Conservation (phyloP, 352 stramenopile genomes). For the Phytophthora cryptogea region DNA sequence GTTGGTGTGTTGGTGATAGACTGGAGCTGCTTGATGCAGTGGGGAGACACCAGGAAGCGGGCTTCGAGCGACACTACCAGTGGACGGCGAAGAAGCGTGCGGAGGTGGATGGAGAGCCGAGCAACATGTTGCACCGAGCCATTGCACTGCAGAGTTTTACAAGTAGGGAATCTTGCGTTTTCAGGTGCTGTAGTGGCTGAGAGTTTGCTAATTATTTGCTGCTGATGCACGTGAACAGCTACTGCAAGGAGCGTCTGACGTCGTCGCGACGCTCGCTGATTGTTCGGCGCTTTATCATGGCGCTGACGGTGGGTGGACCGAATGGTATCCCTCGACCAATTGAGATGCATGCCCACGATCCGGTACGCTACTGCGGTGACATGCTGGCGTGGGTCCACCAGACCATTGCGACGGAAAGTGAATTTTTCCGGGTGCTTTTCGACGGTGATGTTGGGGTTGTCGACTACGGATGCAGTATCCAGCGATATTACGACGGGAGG, state of each 20-base stretch:
- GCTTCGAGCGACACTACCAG: constrained; percentile 86
- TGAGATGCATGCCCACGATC: constrained; percentile 88
- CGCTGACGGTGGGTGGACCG: constrained; percentile 70
- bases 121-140: constrained; percentile 63
- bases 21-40: constrained; percentile 89
- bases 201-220: constrained; percentile 1
- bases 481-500: not conserved
- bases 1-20: constrained; percentile 24
- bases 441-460: constrained; percentile 53
- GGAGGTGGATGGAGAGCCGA: constrained; percentile 69
- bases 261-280: constrained; percentile 57
- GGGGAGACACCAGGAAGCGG: constrained; percentile 81
- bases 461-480: not conserved
- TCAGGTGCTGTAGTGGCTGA: not conserved
- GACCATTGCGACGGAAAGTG: constrained; percentile 74
- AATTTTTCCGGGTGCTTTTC: constrained; percentile 84
- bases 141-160: constrained; percentile 80
- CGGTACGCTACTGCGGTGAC: constrained; percentile 85
- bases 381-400: constrained; percentile 92
- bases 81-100: constrained; percentile 87
- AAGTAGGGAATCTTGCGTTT: constrained; percentile 36
- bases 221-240: constrained; percentile 38
- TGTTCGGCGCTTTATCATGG: constrained; percentile 75
- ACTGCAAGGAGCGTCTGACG: constrained; percentile 83
- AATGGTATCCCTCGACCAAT: constrained; percentile 83